These are phyloP conservation scores for Penicillium sp. DNA, from an alignment of 2,329 filamentous ascomycete species.

Conservation along the genomic window DNA sequence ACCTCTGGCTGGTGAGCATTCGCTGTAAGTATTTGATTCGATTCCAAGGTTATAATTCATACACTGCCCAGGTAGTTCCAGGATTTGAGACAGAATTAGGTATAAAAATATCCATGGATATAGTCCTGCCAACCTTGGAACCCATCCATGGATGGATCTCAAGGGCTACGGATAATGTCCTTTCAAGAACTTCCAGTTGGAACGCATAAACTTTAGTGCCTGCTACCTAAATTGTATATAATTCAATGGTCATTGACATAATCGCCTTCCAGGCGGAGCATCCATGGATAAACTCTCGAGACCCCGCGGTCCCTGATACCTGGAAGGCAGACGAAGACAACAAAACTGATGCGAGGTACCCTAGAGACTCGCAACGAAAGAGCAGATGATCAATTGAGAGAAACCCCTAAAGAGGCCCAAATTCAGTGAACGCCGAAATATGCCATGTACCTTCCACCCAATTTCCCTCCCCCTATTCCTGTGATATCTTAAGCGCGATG, in stretches of 20 bases:
- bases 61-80: too few species aligned
- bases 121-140: too few species aligned
- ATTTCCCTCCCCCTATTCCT: not conserved
- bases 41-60: too few species aligned
- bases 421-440: slow-evolving; percentile 22
- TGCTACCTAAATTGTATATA: not conserved
- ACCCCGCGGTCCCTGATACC: not conserved
- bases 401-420: not conserved
- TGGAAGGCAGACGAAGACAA: too few species aligned
- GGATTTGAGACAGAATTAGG: too few species aligned
- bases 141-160: too few species aligned
- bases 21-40: too few species aligned
- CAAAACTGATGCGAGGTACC: too few species aligned
- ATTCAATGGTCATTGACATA: slow-evolving; percentile 14
- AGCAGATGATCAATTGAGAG: not conserved
- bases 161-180: too few species aligned
- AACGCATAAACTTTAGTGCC: not conserved
- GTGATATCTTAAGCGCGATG: not conserved
- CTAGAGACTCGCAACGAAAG: not conserved
- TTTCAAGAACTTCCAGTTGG: not conserved
- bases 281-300: not conserved
- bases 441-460: slow-evolving; percentile 3
- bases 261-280: not conserved
- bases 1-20: too few species aligned
- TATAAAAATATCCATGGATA: too few species aligned